These are phyloP conservation scores for Nymphaea thermarum DNA, from an alignment of 164 flowering plant species.

Conservation along the genomic window DNA sequence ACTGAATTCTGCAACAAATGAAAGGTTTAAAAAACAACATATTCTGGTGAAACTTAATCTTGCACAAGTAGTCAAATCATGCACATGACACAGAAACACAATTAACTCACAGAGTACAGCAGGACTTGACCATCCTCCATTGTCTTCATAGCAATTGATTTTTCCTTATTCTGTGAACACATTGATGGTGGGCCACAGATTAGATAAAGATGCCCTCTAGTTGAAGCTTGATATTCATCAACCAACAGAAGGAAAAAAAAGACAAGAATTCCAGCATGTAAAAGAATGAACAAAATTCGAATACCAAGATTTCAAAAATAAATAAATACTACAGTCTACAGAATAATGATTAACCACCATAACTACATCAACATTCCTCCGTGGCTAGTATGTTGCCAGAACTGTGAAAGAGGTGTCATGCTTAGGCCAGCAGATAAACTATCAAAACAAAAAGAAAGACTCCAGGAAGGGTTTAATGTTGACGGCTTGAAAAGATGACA, in stretches of 20 bases:
- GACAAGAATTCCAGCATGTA: too few species aligned
- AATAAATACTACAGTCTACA: too few species aligned
- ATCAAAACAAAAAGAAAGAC: too few species aligned
- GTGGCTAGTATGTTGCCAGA: too few species aligned
- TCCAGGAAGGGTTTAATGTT: too few species aligned
- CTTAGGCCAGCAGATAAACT: too few species aligned
- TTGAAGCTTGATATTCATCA: not conserved
- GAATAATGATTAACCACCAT: too few species aligned
- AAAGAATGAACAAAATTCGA: too few species aligned
- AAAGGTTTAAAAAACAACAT: not conserved
- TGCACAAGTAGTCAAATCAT: not conserved
- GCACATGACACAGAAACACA: not conserved
- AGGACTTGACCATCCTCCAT: conserved; percentile 96
- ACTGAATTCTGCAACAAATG: conserved; percentile 55
- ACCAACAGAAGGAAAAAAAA: not conserved
- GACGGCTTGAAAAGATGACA: too few species aligned
- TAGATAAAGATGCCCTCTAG: not conserved
- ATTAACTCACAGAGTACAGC: conserved; percentile 53
- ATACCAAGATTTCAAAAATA: too few species aligned
- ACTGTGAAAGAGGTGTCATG: too few species aligned
- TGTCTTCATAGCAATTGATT: conserved; percentile 67
- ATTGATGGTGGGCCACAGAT: not conserved
- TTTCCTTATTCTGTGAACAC: conserved; percentile 62
- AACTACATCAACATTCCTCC: too few species aligned
- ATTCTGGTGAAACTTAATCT: not conserved